Evolutionary conservation across 129 eudicot genomes (phyloP).

Genomic region (Flaveria brownii): DNA sequence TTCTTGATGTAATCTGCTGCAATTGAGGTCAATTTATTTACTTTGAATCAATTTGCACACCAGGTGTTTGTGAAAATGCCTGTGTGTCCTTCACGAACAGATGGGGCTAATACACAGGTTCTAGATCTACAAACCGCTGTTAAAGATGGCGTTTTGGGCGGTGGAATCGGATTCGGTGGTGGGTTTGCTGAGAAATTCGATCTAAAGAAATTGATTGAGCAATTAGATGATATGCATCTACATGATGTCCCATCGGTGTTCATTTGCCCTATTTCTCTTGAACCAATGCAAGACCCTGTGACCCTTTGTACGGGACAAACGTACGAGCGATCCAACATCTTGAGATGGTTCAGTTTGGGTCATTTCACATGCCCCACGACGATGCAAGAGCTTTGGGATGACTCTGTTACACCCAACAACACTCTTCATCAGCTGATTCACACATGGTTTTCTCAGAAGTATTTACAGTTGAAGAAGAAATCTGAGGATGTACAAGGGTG

Average conservation of each 20-base stretch:
- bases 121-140: conserved; percentile 71
- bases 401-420: conserved; percentile 51
- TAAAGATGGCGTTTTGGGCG: conserved; percentile 64
- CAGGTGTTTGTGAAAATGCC: conserved; percentile 53
- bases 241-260: conserved; percentile 60
- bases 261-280: conserved; percentile 63
- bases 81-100: conserved; percentile 44
- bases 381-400: conserved; percentile 75
- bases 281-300: conserved; percentile 62
- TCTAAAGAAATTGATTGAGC: conserved; percentile 52
- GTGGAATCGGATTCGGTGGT: conserved; percentile 43
- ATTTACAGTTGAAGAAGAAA: conserved; percentile 50
- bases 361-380: conserved; percentile 66
- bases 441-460: conserved; percentile 58
- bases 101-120: conserved; percentile 50
- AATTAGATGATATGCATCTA: conserved; percentile 27
- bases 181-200: conserved; percentile 53
- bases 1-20: conserved; percentile 33
- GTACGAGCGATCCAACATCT: conserved; percentile 52
- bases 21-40: conserved; percentile 28
- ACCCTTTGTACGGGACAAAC: conserved; percentile 69
- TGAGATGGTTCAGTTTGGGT: conserved; percentile 61
- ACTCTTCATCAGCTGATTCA: conserved; percentile 49
- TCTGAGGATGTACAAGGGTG: conserved; percentile 55
- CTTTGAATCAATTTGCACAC: background rate